Conservation (phyloP, 805 yeast genomes). For the Metschnikowia drakensbergensis region DNA sequence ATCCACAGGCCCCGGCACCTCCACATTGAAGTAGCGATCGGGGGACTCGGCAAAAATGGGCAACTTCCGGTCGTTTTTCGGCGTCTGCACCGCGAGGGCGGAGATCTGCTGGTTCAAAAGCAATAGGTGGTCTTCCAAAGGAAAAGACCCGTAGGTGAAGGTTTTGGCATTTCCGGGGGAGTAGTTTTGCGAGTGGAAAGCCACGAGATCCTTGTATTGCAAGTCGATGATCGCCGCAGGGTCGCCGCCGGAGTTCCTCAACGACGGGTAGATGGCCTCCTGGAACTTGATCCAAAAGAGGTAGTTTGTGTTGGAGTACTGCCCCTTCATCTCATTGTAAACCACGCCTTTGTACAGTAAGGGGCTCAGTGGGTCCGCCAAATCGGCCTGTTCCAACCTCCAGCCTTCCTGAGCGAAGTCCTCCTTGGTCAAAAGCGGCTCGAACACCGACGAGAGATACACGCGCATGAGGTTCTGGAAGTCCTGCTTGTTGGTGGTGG, state of each 20-base stretch:
- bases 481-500: slow-evolving; percentile 85
- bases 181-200: slow-evolving; percentile 71
- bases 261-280: slow-evolving; percentile 75
- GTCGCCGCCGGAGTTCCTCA: slow-evolving; percentile 93
- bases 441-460: slow-evolving; percentile 81
- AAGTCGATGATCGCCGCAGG: slow-evolving; percentile 76
- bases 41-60: slow-evolving; percentile 43
- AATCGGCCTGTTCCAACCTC: slow-evolving; percentile 77
- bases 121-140: slow-evolving; percentile 56
- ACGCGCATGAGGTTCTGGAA: slow-evolving; percentile 80
- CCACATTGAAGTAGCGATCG: slow-evolving; percentile 13
- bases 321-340: slow-evolving; percentile 98
- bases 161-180: slow-evolving; percentile 89
- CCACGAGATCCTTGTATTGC: slow-evolving; percentile 67
- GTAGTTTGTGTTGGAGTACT: slow-evolving; percentile 83
- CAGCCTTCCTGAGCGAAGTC: slow-evolving; percentile 97
- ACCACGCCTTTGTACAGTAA: slow-evolving; percentile 90
- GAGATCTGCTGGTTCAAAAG: slow-evolving; percentile 50
- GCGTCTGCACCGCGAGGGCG: slow-evolving; percentile 49
- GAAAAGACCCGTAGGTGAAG: slow-evolving; percentile 81
- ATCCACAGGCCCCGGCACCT: slow-evolving; percentile 73
- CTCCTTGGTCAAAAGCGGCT: slow-evolving; percentile 69
- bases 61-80: slow-evolving; percentile 25
- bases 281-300: slow-evolving; percentile 80
- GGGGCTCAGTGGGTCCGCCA: slow-evolving; percentile 55